A percentile compares a stretch with the other conserved stretches of the same genome.
These are phyloP conservation scores for Vanrija sp. DNA, from an alignment of 1,284 basidiomycete genomes.

Conservation along the genomic window DNA sequence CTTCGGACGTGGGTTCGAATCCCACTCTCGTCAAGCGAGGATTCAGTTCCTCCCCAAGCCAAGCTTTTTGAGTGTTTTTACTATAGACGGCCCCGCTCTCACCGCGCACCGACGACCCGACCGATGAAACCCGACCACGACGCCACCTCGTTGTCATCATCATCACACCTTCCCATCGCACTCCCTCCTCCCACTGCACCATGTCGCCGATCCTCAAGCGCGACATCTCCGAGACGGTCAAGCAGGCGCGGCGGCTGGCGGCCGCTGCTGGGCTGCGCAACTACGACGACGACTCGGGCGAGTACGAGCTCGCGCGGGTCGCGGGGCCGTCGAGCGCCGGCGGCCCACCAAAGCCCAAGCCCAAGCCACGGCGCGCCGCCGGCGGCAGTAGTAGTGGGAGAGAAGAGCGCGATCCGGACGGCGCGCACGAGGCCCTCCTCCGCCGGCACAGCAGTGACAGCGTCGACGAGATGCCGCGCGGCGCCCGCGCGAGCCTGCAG, in stretches of 20 bases:
- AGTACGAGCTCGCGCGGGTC: constrained; percentile 18
- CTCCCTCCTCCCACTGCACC: neutral
- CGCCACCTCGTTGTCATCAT: no score
- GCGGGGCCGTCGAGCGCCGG: neutral
- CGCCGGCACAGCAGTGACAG: neutral
- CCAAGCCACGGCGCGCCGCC: neutral
- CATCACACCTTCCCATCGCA: no score
- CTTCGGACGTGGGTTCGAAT: constrained; percentile 48
- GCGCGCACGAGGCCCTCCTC: neutral
- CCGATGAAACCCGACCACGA: no score
- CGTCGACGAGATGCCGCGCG: neutral
- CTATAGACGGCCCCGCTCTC: no score
- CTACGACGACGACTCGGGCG: constrained; percentile 14
- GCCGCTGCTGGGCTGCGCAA: constrained; percentile 19
- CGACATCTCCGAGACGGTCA: constrained; percentile 40
- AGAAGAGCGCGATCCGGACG: no score
- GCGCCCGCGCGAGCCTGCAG: neutral
- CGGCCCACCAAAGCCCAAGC: neutral
- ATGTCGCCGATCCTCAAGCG: constrained; percentile 48
- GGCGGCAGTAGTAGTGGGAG: neutral
- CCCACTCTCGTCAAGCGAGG: constrained; percentile 28
- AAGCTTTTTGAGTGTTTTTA: no score
- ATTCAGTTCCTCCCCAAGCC: constrained; percentile 7
- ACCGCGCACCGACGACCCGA: no score
- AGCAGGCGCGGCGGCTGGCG: constrained; percentile 42